phyloP scores from a whole-genome alignment of 805 yeast species.

The Kuraishia piskuri region DNA sequence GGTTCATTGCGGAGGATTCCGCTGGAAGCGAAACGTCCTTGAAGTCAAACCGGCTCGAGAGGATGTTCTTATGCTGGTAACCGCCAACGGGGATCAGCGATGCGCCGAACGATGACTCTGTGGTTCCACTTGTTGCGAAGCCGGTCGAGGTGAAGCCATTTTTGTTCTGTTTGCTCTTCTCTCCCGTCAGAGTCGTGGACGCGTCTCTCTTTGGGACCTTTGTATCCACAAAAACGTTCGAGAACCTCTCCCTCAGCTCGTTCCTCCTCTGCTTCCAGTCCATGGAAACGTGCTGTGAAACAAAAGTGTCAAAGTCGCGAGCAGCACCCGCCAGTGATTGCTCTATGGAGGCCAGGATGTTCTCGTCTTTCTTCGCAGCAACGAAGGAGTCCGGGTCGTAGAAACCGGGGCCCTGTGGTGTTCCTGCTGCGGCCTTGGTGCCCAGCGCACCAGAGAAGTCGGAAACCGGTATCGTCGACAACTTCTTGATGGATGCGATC shows the following conservation, averaged over 20 bases:
- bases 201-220: neutral
- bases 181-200: neutral
- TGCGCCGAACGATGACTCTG: neutral
- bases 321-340: constrained; percentile 67
- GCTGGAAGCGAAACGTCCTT: constrained; percentile 16
- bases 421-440: neutral
- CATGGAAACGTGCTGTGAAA: constrained; percentile 60
- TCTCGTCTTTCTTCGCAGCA: constrained; percentile 70
- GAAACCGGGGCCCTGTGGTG: constrained; percentile 3
- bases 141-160: neutral
- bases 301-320: constrained; percentile 71
- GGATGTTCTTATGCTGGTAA: constrained; percentile 11
- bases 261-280: constrained; percentile 82
- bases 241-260: constrained; percentile 65
- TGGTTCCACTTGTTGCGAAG: neutral
- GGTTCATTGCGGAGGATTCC: constrained; percentile 14
- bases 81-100: neutral
- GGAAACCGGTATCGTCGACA: neutral
- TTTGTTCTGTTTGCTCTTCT: neutral
- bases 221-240: constrained; percentile 34
- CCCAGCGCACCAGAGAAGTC: neutral
- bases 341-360: constrained; percentile 74
- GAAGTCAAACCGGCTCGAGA: constrained; percentile 20
- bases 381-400: constrained; percentile 55
- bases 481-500: constrained; percentile 27